phyloP scores from a whole-genome alignment of 2,329 filamentous ascomycete genomes.

The Dothiorella sarmentorum region DNA sequence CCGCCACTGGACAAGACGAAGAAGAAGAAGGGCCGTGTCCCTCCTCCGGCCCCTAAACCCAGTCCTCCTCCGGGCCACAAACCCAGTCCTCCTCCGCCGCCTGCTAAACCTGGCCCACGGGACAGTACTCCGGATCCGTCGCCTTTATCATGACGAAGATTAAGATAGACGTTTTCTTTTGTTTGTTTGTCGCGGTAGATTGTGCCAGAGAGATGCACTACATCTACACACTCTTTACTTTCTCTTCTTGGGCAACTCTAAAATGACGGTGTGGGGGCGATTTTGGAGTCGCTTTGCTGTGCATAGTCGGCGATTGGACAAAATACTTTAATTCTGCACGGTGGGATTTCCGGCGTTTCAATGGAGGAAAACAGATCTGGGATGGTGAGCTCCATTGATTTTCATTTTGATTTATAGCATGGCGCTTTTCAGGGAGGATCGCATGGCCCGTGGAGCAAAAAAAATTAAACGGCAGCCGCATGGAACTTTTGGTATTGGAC shows the following conservation, averaged over 20 bases:
- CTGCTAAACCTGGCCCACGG: neutral
- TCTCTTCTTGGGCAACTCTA: neutral
- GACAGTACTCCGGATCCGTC: neutral
- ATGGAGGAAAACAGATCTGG: neutral
- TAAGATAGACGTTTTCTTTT: neutral
- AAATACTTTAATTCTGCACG: neutral
- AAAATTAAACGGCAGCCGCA: neutral
- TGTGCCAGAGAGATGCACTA: too few species aligned
- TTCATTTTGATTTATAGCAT: conserved; percentile 2
- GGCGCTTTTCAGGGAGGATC: neutral
- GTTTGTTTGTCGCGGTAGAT: too few species aligned
- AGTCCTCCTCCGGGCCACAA: too few species aligned
- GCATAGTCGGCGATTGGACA: neutral
- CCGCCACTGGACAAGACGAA: neutral
- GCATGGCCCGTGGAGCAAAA: neutral
- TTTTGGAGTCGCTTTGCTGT: neutral
- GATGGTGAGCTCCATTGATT: neutral
- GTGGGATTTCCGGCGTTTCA: neutral
- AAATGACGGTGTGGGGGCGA: neutral
- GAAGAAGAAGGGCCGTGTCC: neutral
- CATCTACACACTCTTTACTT: neutral
- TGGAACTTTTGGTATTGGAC: neutral
- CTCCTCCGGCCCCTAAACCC: neutral
- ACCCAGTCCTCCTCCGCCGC: neutral
- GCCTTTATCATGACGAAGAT: neutral